Percentiles rank a stretch among this genome's conserved stretches.
Evolutionary conservation across 2,329 filamentous ascomycete genomes (phyloP).

Genomic region (Cladosporium halotolerans): DNA sequence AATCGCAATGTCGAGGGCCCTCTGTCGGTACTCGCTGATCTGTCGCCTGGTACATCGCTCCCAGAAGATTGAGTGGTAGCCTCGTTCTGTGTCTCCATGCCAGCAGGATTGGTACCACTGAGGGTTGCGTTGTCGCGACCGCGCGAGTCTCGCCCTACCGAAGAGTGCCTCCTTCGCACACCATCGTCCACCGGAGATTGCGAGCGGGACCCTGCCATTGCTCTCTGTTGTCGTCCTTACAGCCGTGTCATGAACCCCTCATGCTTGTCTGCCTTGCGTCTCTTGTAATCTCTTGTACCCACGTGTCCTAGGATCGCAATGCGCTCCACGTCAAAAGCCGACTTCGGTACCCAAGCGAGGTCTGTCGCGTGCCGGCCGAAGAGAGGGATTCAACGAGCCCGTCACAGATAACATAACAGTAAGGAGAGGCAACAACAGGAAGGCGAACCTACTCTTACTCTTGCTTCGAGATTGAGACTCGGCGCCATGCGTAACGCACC

Average conservation of each 20-base stretch:
- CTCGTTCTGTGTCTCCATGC: not conserved
- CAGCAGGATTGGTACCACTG: not conserved
- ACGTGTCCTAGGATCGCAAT: not conserved
- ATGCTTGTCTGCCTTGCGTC: not conserved
- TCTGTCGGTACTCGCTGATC: not conserved
- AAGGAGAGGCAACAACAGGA: not conserved
- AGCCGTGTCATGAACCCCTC: not conserved
- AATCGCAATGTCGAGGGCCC: conserved; percentile 2
- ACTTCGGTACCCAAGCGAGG: not conserved
- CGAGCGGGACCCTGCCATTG: not conserved
- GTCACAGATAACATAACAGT: not conserved
- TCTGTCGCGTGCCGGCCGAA: not conserved
- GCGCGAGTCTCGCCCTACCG: not conserved
- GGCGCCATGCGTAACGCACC: not conserved
- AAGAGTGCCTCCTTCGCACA: not conserved
- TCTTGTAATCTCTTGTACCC: no score
- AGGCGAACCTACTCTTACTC: no score
- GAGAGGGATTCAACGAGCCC: not conserved
- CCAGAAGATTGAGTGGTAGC: not conserved
- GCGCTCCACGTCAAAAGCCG: not conserved
- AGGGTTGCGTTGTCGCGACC: not conserved
- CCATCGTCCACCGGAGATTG: conserved; percentile 1
- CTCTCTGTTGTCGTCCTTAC: not conserved
- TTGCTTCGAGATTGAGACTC: not conserved
- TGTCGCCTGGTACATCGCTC: not conserved